A percentile compares a stretch with the other conserved stretches of the same genome.
These are phyloP conservation scores for Tolypocladium pustulatum DNA, from an alignment of 2,329 filamentous ascomycete species.

Conservation along the genomic window DNA sequence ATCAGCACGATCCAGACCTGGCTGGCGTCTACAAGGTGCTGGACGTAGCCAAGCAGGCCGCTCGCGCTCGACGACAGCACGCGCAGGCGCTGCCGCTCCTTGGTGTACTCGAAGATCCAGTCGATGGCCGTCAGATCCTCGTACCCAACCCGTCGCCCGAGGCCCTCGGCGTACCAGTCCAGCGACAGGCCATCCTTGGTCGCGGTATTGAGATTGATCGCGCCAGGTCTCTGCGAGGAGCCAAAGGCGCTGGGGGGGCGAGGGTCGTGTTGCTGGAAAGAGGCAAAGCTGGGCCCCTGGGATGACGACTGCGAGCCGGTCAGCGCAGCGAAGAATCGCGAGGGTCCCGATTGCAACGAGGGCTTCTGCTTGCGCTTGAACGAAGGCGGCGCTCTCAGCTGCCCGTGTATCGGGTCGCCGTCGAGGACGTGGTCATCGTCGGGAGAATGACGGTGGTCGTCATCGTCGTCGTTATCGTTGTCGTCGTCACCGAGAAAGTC, in stretches of 20 bases:
- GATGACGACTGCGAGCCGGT: background rate
- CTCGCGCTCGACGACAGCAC: conserved; percentile 58
- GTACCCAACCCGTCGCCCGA: conserved; percentile 83
- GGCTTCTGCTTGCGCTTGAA: conserved; percentile 62
- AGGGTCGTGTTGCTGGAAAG: background rate
- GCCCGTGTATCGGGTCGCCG: conserved; percentile 44
- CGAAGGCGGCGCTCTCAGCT: conserved; percentile 44
- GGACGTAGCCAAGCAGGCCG: conserved; percentile 63
- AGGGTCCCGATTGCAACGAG: conserved; percentile 32
- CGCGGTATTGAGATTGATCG: conserved; percentile 8
- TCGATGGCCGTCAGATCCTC: conserved; percentile 96
- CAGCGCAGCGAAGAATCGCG: conserved; percentile 38
- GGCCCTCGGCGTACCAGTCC: conserved; percentile 88
- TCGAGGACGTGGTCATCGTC: conserved; percentile 27
- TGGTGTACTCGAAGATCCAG: conserved; percentile 98
- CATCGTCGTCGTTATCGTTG: conserved; percentile 19
- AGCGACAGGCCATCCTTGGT: conserved; percentile 38
- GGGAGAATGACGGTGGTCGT: conserved; percentile 1
- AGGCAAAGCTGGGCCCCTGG: background rate
- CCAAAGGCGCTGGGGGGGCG: background rate
- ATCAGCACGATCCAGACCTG: conserved; percentile 90
- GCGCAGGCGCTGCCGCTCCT: conserved; percentile 82
- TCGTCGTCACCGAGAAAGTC: conserved; percentile 30
- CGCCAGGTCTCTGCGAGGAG: conserved; percentile 4
- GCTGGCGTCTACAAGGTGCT: conserved; percentile 68